Evolutionary conservation across 257 asterid genomes (phyloP).

Genomic region (Salvia splendens): DNA sequence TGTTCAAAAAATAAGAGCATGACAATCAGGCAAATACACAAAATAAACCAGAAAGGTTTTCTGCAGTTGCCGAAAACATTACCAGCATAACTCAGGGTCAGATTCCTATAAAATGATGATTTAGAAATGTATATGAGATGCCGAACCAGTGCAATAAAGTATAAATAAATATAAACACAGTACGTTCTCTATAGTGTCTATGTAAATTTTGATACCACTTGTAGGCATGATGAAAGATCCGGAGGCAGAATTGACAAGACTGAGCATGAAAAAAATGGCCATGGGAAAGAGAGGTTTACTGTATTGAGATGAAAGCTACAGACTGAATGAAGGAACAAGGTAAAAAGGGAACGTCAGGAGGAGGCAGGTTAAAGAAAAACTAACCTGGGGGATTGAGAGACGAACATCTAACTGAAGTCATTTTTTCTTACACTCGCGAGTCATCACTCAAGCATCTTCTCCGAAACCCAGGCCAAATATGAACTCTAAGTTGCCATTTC

Average conservation of each 20-base stretch:
- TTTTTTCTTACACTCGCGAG: constrained; percentile 35
- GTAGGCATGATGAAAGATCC: constrained; percentile 16
- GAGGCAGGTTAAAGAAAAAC: constrained; percentile 34
- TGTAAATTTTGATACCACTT: constrained; percentile 1
- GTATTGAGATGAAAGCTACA: constrained; percentile 15
- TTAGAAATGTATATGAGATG: constrained; percentile 2
- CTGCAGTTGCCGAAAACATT: background rate
- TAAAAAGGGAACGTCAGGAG: constrained; percentile 28
- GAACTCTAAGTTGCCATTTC: constrained; percentile 35
- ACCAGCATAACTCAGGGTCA: constrained; percentile 7
- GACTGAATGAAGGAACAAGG: constrained; percentile 30
- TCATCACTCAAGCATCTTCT: constrained; percentile 40
- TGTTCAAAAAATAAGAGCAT: constrained; percentile 11
- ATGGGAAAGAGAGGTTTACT: background rate
- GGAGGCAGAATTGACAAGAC: constrained; percentile 21
- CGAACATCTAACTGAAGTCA: constrained; percentile 34
- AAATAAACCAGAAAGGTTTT: constrained; percentile 8
- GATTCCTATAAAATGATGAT: background rate
- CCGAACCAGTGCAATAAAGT: constrained; percentile 3
- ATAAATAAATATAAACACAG: background rate
- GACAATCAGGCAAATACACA: constrained; percentile 12
- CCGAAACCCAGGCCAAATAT: constrained; percentile 41
- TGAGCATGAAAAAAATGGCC: constrained; percentile 4
- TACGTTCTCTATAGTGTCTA: background rate
- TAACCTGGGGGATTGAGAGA: constrained; percentile 40